These are phyloP conservation scores for Oryza glaberrima DNA, from an alignment of 176 grass and related monocot species.

Conservation along the genomic window DNA sequence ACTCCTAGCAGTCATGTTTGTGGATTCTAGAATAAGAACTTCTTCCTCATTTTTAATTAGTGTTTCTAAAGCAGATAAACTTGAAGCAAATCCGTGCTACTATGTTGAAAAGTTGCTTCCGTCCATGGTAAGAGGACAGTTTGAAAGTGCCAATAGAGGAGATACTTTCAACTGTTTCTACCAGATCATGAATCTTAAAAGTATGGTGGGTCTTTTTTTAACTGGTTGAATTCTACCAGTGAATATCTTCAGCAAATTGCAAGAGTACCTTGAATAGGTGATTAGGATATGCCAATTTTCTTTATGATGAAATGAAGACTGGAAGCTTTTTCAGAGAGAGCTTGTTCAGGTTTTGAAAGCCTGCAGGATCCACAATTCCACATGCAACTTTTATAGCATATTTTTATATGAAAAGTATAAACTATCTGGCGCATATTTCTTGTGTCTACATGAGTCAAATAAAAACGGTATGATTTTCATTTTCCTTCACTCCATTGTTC, in stretches of 20 bases:
- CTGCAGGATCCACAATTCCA: not conserved
- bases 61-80: not conserved
- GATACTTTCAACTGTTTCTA: constrained; percentile 19
- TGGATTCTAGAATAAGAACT: not conserved
- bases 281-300: not conserved
- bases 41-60: not conserved
- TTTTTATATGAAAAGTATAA: constrained; percentile 30
- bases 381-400: constrained; percentile 2
- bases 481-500: not conserved
- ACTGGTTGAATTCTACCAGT: not conserved
- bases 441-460: constrained; percentile 32
- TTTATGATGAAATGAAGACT: not conserved
- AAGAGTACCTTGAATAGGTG: not conserved
- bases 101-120: not conserved
- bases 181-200: constrained; percentile 22
- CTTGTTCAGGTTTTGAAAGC: constrained; percentile 32
- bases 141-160: not conserved
- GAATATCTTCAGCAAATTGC: constrained; percentile 1
- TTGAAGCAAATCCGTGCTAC: not conserved
- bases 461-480: constrained; percentile 21
- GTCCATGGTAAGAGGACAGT: not conserved
- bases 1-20: not conserved
- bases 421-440: constrained; percentile 15
- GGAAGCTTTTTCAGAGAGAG: constrained; percentile 5
- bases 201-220: constrained; percentile 29